These are phyloP conservation scores for Fusarium luffae DNA, from an alignment of 2,329 filamentous ascomycete genomes.

Conservation along the genomic window DNA sequence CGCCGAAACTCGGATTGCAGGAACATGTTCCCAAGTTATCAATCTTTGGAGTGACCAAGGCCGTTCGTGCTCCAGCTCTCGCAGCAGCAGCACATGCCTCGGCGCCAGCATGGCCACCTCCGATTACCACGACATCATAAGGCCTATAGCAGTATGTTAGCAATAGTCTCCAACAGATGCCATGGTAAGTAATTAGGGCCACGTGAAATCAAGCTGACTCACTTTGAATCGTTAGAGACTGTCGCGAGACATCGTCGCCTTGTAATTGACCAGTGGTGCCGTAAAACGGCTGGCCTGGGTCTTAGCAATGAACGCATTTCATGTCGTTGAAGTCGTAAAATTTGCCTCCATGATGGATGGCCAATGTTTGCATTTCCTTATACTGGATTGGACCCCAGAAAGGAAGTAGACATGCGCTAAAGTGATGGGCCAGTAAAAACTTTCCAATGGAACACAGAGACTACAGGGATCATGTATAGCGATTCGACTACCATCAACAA, in stretches of 20 bases:
- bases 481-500: not conserved
- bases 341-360: conserved; percentile 21
- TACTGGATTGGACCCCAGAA: conserved; percentile 3
- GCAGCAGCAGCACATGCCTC: conserved; percentile 94
- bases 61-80: conserved; percentile 87
- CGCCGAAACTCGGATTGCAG: conserved; percentile 96
- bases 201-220: not conserved
- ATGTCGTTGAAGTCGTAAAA: conserved; percentile 35
- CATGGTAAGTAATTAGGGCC: conserved; percentile 4
- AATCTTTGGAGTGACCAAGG: conserved; percentile 86
- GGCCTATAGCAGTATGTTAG: conserved; percentile 58
- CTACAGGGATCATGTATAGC: not conserved
- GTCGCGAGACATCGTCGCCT: conserved; percentile 47
- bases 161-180: conserved; percentile 2
- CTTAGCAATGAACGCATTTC: conserved; percentile 47
- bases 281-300: conserved; percentile 37
- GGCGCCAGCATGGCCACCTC: conserved; percentile 93
- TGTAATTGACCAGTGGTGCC: conserved; percentile 26
- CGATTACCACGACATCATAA: conserved; percentile 95
- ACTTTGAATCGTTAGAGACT: conserved; percentile 48
- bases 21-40: conserved; percentile 95
- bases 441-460: not conserved
- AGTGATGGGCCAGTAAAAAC: not conserved
- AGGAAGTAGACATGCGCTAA: conserved; percentile 2
- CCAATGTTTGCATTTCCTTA: conserved; percentile 17